These are phyloP conservation scores for Exophiala spinifera DNA, from an alignment of 2,329 filamentous ascomycete genomes.

Conservation along the genomic window DNA sequence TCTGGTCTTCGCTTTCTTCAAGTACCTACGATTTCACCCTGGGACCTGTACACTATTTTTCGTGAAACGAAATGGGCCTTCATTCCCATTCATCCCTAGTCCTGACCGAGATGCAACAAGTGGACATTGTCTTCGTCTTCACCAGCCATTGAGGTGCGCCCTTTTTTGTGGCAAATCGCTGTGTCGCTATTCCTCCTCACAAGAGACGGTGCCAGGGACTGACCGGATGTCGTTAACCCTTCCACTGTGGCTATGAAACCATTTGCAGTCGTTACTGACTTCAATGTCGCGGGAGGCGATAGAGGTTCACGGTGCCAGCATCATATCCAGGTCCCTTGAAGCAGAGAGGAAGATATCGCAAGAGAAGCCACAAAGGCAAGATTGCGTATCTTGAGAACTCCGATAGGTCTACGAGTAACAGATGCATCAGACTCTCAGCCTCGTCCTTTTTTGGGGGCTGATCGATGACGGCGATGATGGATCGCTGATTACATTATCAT, in stretches of 20 bases:
- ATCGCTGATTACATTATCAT: too few relatives aligned
- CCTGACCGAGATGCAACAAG: constrained; percentile 45
- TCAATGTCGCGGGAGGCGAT: constrained; percentile 47
- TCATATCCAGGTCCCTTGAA: constrained; percentile 50
- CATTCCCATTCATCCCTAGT: constrained; percentile 38
- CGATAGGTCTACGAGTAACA: too few relatives aligned
- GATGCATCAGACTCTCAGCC: too few relatives aligned
- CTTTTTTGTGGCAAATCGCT: constrained; percentile 50
- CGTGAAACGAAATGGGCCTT: constrained; percentile 46
- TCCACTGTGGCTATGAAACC: constrained; percentile 44
- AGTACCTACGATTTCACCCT: constrained; percentile 56
- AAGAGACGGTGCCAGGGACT: constrained; percentile 30
- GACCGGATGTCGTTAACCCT: constrained; percentile 44
- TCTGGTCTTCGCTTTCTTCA: constrained; percentile 52
- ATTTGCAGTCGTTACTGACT: constrained; percentile 44
- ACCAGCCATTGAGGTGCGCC: constrained; percentile 50
- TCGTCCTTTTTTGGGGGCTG: too few relatives aligned
- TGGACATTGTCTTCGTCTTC: constrained; percentile 48
- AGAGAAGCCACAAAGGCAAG: constrained; percentile 33
- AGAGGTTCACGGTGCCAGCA: constrained; percentile 55
- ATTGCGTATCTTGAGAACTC: too few relatives aligned
- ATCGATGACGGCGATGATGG: too few relatives aligned
- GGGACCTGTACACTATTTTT: constrained; percentile 52
- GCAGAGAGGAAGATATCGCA: constrained; percentile 46
- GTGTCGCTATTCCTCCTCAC: constrained; percentile 47